These are phyloP conservation scores for Cucurbita moschata DNA, from an alignment of 306 rosid species.

Conservation along the genomic window DNA sequence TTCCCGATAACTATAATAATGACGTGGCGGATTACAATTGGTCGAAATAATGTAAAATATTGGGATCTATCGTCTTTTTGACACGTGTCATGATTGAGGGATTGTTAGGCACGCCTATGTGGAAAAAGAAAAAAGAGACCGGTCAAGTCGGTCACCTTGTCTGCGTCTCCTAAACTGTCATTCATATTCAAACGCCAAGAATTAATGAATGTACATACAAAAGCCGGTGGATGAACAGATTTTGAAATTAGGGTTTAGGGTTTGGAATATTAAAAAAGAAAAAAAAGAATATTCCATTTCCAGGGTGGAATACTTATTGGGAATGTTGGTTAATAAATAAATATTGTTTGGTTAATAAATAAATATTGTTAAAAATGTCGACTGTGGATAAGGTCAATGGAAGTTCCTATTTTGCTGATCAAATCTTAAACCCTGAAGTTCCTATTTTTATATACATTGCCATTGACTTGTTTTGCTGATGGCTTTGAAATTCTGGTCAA, in stretches of 20 bases:
- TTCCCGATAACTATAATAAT: neutral
- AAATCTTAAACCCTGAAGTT: neutral
- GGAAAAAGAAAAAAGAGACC: neutral
- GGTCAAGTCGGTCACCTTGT: neutral
- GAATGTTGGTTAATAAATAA: too few relatives aligned
- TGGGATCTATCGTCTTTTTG: neutral
- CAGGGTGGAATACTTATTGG: too few relatives aligned
- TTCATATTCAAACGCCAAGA: neutral
- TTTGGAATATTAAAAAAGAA: too few relatives aligned
- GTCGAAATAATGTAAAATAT: neutral
- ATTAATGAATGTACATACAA: neutral
- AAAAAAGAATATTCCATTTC: too few relatives aligned
- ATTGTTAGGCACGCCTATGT: neutral
- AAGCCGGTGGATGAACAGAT: neutral
- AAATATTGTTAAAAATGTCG: neutral
- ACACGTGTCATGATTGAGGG: neutral
- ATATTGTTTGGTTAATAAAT: neutral
- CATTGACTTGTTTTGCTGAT: neutral
- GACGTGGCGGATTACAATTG: neutral
- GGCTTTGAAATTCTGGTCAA: neutral
- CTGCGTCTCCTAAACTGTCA: neutral
- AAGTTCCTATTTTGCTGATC: neutral
- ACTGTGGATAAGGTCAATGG: neutral
- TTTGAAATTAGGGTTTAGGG: neutral
- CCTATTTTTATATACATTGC: neutral